Conservation (phyloP, 495 filamentous ascomycete species). For the Podospora appendiculata region DNA sequence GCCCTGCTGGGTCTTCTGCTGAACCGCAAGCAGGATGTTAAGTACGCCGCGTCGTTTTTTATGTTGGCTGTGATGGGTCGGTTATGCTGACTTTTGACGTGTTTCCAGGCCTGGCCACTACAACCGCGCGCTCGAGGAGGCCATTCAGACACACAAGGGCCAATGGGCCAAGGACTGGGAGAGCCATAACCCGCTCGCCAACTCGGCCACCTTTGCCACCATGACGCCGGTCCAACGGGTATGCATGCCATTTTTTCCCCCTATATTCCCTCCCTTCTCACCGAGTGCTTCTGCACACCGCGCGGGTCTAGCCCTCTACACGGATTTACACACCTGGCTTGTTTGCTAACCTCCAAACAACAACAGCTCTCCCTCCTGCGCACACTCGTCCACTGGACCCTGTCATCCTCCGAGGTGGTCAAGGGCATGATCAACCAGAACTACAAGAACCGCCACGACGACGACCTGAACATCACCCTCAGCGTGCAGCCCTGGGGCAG, state of each 20-base stretch:
- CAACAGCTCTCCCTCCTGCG: constrained; percentile 68
- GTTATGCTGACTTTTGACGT: constrained; percentile 4
- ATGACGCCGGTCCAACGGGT: constrained; percentile 78
- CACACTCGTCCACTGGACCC: constrained; percentile 77
- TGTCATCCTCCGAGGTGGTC: constrained; percentile 82
- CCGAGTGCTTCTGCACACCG: no score
- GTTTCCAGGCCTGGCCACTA: constrained; percentile 68
- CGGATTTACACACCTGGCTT: no score
- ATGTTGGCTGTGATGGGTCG: background rate
- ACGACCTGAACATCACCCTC: constrained; percentile 86
- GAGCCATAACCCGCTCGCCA: constrained; percentile 73
- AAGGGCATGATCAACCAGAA: constrained; percentile 72
- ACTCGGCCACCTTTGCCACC: constrained; percentile 66
- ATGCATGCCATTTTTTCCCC: constrained; percentile 28
- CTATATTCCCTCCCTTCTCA: background rate
- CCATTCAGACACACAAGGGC: constrained; percentile 70
- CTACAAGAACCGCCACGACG: constrained; percentile 88
- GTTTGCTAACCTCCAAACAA: no score
- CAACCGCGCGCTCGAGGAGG: constrained; percentile 87
- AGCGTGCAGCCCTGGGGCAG: constrained; percentile 93
- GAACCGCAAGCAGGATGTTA: constrained; percentile 96
- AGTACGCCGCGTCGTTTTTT: constrained; percentile 47
- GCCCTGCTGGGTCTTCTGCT: constrained; percentile 78
- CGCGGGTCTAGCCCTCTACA: no score
- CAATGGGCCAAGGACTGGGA: constrained; percentile 91